phyloP scores from a whole-genome alignment of 768 basidiomycete species.

The Mycena polygramma region DNA sequence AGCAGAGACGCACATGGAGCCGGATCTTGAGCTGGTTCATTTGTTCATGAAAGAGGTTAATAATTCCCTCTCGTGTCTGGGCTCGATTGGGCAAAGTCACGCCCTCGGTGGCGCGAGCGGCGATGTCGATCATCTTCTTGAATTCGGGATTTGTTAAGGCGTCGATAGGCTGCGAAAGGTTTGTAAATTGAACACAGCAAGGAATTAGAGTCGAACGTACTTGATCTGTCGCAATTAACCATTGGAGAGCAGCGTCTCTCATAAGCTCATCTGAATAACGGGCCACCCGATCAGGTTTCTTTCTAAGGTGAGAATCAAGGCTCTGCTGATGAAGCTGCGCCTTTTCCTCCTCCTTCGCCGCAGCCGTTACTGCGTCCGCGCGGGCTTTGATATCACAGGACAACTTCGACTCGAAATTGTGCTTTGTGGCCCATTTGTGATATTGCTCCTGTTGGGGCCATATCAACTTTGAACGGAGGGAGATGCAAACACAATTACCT shows the following conservation, averaged over 20 bases:
- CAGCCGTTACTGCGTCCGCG: background rate
- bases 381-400: constrained; percentile 21
- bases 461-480: constrained; percentile 3
- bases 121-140: constrained; percentile 49
- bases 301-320: constrained; percentile 29
- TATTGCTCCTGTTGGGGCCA: constrained; percentile 18
- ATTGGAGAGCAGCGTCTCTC: constrained; percentile 45
- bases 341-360: constrained; percentile 6
- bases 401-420: constrained; percentile 27
- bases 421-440: constrained; percentile 14
- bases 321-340: constrained; percentile 10
- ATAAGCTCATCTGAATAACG: constrained; percentile 35
- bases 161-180: constrained; percentile 39
- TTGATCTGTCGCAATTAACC: constrained; percentile 53
- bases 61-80: constrained; percentile 39
- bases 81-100: constrained; percentile 47
- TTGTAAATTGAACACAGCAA: too few relatives aligned
- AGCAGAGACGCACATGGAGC: constrained; percentile 18
- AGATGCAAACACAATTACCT: too few relatives aligned
- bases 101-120: constrained; percentile 47
- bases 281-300: constrained; percentile 23
- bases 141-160: constrained; percentile 49
- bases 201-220: too few relatives aligned
- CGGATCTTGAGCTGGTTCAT: constrained; percentile 22
- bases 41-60: constrained; percentile 40